Base-by-base conservation (phyloP, 148 eudicot species). In the Vaccinium darrowii region DNA sequence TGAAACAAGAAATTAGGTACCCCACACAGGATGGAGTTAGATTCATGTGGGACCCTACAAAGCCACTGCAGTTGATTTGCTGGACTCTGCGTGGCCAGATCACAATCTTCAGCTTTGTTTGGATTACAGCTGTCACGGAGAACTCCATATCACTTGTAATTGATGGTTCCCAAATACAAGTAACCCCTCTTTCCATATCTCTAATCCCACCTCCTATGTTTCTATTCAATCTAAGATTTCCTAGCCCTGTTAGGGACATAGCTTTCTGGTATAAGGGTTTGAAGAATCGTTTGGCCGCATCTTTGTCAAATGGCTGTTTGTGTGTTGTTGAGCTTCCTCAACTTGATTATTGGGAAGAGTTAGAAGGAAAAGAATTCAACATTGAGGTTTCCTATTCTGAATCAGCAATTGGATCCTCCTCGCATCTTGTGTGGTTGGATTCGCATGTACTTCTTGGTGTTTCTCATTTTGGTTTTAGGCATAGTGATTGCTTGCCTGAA, bases 141-240 rank as follows among this genome's bases (percentile, higher is more conserved):
- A 94, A 92, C 87, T 97, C 99, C 8, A 92, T 89, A 84, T 94
- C 99, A 81, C 86, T 97, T 81, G 99, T 97, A 27, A 85, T 97
- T 88, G 99, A 95, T 85, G 95, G 90, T 87, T 86, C 92, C 62
- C 87, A 88, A 85, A 82, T 97, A 85, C 93, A 93, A 69, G 92
- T 93, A 67, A 95, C 98, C 77, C 95, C 98, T 67, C 94, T 97
- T 88, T 92, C 94, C 72, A 49, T 93, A 54, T 84, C 98, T 43
- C 76, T 97, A 85, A 87, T 94, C 74, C 99, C 99, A 82, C 99
- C 99, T 62, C 99, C 99, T 43, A 90, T 97, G 99, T 97, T 85
- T 88, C 89, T 93, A 75, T 95, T 95, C 84, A 88, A 85, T 74
- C 85, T 97, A 60, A 91, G 86, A 83, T 95, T 93, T 90, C 88